Percentiles rank a stretch among this genome's conserved stretches.
Evolutionary conservation across 2,329 filamentous ascomycete species (phyloP).

Genomic region (Alternaria angustiovoidea): DNA sequence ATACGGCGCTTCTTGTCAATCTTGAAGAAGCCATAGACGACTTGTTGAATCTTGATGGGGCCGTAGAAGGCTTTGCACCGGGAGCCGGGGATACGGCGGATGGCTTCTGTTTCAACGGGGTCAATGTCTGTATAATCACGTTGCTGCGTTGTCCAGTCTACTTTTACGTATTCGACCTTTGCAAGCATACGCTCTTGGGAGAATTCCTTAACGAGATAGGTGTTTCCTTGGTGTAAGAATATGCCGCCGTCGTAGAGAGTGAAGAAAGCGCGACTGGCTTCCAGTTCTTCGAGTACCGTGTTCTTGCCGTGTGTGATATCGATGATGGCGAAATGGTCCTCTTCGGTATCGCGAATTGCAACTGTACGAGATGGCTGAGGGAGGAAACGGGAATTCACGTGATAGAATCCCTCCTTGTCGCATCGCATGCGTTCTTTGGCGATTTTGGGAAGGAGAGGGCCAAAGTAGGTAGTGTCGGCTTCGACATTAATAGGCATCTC

Average conservation of each 20-base stretch:
- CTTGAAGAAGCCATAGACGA: conserved; percentile 97
- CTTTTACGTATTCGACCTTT: conserved; percentile 85
- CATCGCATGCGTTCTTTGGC: conserved; percentile 76
- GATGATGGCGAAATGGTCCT: conserved; percentile 93
- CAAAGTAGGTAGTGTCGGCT: conserved; percentile 81
- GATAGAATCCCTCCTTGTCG: conserved; percentile 83
- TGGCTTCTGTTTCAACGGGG: conserved; percentile 88
- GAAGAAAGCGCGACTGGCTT: conserved; percentile 92
- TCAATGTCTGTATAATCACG: conserved; percentile 95
- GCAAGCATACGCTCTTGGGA: conserved; percentile 81
- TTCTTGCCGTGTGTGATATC: conserved; percentile 86
- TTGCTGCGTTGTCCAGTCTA: conserved; percentile 94
- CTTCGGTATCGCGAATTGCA: conserved; percentile 86
- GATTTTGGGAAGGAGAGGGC: conserved; percentile 73
- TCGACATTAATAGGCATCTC: conserved; percentile 90
- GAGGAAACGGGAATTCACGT: conserved; percentile 87
- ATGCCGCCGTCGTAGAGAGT: conserved; percentile 97
- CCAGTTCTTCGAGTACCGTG: conserved; percentile 90
- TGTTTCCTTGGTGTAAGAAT: conserved; percentile 94
- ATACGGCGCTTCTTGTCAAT: conserved; percentile 86
- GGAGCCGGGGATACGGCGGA: conserved; percentile 73
- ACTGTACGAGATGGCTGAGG: conserved; percentile 85
- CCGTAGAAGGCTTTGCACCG: conserved; percentile 82
- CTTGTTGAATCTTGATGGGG: conserved; percentile 82
- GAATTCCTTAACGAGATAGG: conserved; percentile 91